Evolutionary conservation across 2,329 filamentous ascomycete genomes (phyloP).

Genomic region (Macrophomina tecta): DNA sequence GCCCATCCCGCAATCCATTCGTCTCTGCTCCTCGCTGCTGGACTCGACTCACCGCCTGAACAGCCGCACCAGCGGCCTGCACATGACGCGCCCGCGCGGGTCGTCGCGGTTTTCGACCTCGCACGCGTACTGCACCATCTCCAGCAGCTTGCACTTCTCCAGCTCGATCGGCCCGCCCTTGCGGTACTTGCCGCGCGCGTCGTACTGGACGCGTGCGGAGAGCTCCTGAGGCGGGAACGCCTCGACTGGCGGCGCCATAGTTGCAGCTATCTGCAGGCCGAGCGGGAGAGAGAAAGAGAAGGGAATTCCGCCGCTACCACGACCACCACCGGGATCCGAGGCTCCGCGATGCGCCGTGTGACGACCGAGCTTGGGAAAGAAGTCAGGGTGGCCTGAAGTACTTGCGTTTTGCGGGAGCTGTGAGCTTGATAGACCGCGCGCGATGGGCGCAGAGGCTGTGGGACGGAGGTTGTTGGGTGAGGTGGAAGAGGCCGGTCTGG

Average conservation of each 20-base stretch:
- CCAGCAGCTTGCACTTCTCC: constrained; percentile 61
- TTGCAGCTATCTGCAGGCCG: not conserved
- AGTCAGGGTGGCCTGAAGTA: constrained; percentile 21
- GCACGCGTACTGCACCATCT: constrained; percentile 69
- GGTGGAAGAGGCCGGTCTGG: constrained; percentile 39
- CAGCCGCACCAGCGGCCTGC: constrained; percentile 63
- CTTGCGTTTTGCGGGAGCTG: constrained; percentile 24
- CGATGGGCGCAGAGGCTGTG: constrained; percentile 52
- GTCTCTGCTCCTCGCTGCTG: not conserved
- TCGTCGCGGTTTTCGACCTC: constrained; percentile 53
- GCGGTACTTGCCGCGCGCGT: constrained; percentile 57
- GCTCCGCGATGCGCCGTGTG: constrained; percentile 1
- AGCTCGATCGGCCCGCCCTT: constrained; percentile 61
- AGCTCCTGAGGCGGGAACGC: constrained; percentile 61
- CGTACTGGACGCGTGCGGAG: constrained; percentile 57
- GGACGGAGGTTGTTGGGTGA: constrained; percentile 59
- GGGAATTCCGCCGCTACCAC: not conserved
- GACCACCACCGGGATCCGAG: not conserved
- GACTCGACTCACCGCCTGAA: constrained; percentile 60
- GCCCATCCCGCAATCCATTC: not conserved
- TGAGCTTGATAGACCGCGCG: not conserved
- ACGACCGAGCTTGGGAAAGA: not conserved
- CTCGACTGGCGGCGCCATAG: constrained; percentile 63
- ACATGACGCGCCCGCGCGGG: constrained; percentile 53
- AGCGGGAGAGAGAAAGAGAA: constrained; percentile 26